Conservation (phyloP, 2,329 filamentous ascomycete genomes). For the Blastomyces percursus region DNA sequence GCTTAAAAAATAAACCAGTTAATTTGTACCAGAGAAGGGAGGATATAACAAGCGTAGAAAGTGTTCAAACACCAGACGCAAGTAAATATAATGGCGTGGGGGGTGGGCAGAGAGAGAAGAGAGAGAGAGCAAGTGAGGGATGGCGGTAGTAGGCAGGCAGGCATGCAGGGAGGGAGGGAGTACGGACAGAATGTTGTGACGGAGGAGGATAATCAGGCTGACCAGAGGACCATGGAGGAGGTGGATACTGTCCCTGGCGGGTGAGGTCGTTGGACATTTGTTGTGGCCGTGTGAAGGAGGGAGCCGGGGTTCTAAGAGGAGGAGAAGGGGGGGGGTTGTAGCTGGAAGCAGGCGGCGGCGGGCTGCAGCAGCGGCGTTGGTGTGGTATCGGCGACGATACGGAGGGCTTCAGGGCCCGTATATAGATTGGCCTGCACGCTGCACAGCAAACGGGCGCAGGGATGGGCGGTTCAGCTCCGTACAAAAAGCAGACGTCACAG, state of each 20-base stretch:
- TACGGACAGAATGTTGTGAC: conserved; percentile 23
- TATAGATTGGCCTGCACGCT: background rate
- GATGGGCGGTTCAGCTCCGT: background rate
- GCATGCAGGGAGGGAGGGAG: background rate
- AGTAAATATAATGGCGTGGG: conserved; percentile 1
- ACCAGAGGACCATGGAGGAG: conserved; percentile 31
- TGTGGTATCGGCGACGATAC: background rate
- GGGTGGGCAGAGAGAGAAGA: background rate
- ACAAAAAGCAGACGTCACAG: background rate
- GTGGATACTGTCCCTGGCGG: conserved; percentile 38
- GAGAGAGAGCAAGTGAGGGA: background rate
- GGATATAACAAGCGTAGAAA: no score
- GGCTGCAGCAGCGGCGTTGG: conserved; percentile 3
- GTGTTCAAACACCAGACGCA: background rate
- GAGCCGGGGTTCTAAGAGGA: no score
- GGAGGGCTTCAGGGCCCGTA: conserved; percentile 2
- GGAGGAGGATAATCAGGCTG: conserved; percentile 31
- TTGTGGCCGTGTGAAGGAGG: conserved; percentile 9
- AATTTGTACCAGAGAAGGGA: no score
- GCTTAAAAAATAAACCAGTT: no score
- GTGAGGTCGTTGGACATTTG: conserved; percentile 37
- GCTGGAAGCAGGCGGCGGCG: background rate
- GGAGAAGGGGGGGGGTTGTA: no score
- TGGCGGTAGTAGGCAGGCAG: background rate
- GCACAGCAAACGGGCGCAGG: background rate